Conservation (phyloP, 345 rosid genomes). For the Boechera divaricarpa region DNA sequence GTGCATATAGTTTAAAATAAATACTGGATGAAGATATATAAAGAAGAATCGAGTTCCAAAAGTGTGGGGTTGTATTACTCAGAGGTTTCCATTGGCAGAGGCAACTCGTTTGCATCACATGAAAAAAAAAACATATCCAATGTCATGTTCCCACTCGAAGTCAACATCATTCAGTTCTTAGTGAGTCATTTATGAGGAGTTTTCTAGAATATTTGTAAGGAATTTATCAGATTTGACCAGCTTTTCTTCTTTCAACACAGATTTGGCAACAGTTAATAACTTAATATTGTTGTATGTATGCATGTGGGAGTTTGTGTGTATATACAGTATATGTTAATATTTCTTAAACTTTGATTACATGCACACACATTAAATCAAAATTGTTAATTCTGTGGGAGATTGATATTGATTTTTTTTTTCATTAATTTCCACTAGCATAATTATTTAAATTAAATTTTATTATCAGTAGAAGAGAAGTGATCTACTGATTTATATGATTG, state of each 20-base stretch:
- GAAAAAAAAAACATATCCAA: constrained; percentile 29
- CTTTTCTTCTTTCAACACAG: constrained; percentile 18
- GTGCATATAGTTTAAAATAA: constrained; percentile 11
- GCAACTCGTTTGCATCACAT: constrained; percentile 43
- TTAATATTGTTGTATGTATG: background rate
- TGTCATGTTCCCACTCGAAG: constrained; percentile 31
- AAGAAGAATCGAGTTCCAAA: constrained; percentile 45
- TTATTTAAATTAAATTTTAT: background rate
- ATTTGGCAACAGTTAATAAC: background rate
- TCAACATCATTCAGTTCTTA: constrained; percentile 31
- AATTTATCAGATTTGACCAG: constrained; percentile 29
- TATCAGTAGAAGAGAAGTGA: background rate
- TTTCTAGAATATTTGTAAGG: constrained; percentile 14
- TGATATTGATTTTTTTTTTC: background rate
- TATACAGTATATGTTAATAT: background rate
- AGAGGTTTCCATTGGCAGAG: constrained; percentile 41
- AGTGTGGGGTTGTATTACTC: constrained; percentile 39
- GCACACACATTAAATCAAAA: background rate
- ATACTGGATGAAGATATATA: constrained; percentile 24
- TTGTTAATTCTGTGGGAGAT: background rate
- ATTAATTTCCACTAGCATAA: background rate
- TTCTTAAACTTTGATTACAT: constrained; percentile 1
- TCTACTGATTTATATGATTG: background rate
- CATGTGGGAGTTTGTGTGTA: background rate
- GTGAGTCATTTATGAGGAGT: constrained; percentile 2